Base-by-base conservation (phyloP, 441 rosid species). In the Arabidopsis lyrata region DNA sequence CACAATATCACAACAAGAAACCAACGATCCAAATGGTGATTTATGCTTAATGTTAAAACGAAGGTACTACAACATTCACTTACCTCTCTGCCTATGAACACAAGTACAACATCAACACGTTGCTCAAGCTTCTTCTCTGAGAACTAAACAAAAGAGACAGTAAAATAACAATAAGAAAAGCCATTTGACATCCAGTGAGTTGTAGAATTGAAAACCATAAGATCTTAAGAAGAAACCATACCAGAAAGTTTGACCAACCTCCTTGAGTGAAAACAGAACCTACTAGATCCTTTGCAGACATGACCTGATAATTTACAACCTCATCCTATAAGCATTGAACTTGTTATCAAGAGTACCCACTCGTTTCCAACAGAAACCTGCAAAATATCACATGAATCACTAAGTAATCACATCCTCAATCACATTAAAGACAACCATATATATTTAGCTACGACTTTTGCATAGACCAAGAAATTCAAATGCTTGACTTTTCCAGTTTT, bases 321-420 rank as follows among this genome's bases (percentile, higher is more conserved):
- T 80, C 85, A 50, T 22, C 22, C 22, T 1, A 22, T 22, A 60
- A 70, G 20, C 53, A 73, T 49, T 49, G 63, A 47, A 47, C 47
- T 6, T 11, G 1, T 38, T 45, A 41, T n/a, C 64, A 39, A 42
- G 57, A 47, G 58, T 12, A 82, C 96, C 77, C 75, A 90, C 98
- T 97, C 97, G 24, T 87, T 94, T 71, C 86, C 96, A 84, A 81
- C 97, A 39, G 97, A 85, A 16, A 92, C 97, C 99, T 94, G 92
- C 83, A 57, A 77, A 74, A 73, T 15, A 44, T 7, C 34, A 60
- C 66, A 65, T 42, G 47, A 76, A 34, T 38, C 64, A 70, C 56
- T 16, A 22, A 22, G 22, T 22, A 22, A 22, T 22, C 22, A 22
- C 22, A 22, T 22, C 22, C 22, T 22, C 22, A 22, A 22, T 22